A percentile compares a stretch with the other conserved stretches of the same genome.
Evolutionary conservation across 257 asterid species (phyloP).

Genomic region (Nicotiana tabacum): DNA sequence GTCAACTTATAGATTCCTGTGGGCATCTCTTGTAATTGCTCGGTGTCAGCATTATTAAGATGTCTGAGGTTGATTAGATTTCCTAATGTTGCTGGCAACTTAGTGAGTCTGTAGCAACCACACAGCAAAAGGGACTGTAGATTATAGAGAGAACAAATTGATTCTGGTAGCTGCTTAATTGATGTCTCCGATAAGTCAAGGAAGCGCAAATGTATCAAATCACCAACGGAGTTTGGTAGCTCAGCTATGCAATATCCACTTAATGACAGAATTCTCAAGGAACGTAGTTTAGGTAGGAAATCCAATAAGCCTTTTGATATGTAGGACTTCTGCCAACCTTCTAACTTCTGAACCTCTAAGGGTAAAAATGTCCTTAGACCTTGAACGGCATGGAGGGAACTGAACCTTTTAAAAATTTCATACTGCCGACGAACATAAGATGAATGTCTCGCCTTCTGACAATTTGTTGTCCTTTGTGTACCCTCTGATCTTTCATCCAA

Average conservation of each 20-base stretch:
- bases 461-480: conserved; percentile 7
- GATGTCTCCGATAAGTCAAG: conserved; percentile 16
- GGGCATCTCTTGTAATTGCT: conserved; percentile 18
- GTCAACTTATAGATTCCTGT: conserved; percentile 13
- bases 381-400: conserved; percentile 11
- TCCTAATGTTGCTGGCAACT: background rate
- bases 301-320: conserved; percentile 14
- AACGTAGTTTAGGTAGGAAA: conserved; percentile 1
- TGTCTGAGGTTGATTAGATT: conserved; percentile 17
- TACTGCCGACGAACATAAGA: conserved; percentile 19
- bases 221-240: conserved; percentile 15
- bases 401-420: conserved; percentile 20
- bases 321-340: conserved; percentile 24
- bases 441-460: conserved; percentile 20
- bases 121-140: conserved; percentile 12
- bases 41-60: conserved; percentile 14
- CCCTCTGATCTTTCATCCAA: conserved; percentile 20
- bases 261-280: conserved; percentile 15
- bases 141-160: conserved; percentile 6
- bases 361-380: conserved; percentile 31
- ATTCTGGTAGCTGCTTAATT: conserved; percentile 11
- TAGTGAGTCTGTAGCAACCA: background rate
- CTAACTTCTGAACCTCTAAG: conserved; percentile 16
- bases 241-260: background rate
- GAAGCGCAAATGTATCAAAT: conserved; percentile 15